Percentiles rank a stretch among this genome's conserved stretches.
These are phyloP conservation scores for Climacium dendroides DNA, from an alignment of 225 moss, liverwort and hornwort genomes.

Conservation along the genomic window DNA sequence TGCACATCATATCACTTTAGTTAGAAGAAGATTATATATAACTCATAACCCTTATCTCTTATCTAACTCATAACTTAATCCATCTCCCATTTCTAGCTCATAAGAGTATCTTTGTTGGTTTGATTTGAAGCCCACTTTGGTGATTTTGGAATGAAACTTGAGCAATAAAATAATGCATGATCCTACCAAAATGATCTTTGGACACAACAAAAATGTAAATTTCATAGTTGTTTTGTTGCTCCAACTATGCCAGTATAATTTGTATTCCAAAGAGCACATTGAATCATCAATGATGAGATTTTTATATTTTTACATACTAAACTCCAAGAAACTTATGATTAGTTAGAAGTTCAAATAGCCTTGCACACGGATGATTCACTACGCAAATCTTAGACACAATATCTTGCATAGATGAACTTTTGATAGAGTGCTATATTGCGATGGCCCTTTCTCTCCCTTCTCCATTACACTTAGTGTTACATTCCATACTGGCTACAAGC, in stretches of 20 bases:
- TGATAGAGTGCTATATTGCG: background rate
- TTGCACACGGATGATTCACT: rapidly evolving
- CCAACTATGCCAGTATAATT: background rate
- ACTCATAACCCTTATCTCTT: background rate
- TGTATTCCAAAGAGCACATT: background rate
- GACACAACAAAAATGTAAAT: background rate
- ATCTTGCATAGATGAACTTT: background rate
- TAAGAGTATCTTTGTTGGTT: background rate
- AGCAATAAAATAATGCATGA: background rate
- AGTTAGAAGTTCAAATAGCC: rapidly evolving
- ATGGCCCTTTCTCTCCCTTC: background rate
- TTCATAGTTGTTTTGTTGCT: background rate
- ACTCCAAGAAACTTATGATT: background rate
- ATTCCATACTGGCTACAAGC: too few species aligned
- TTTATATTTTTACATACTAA: background rate
- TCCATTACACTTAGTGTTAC: too few species aligned
- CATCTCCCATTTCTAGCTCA: background rate
- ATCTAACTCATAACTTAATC: background rate
- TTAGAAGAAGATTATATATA: background rate
- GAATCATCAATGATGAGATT: background rate
- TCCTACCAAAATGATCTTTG: background rate
- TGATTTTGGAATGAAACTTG: background rate
- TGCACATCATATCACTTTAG: background rate
- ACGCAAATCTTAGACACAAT: background rate
- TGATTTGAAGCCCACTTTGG: rapidly evolving